Conservation (phyloP, 495 filamentous ascomycete species). For the Cladorrhinum samala region DNA sequence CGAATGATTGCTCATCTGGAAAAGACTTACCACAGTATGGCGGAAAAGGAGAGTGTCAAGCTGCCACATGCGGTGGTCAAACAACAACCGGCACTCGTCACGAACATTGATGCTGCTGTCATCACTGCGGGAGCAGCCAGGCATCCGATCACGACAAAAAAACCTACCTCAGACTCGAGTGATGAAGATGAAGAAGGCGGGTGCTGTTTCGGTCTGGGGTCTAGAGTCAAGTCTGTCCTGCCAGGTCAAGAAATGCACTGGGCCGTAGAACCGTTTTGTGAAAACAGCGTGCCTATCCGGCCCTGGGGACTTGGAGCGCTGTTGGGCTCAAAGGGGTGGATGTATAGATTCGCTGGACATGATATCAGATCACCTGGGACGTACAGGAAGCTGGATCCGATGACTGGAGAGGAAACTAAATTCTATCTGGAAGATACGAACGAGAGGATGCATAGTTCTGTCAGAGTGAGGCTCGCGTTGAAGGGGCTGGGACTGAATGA, state of each 20-base stretch:
- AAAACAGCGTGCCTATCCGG: conserved; percentile 43
- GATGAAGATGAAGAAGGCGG: conserved; percentile 3
- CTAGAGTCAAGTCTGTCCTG: background rate
- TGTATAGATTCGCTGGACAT: conserved; percentile 49
- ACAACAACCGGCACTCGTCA: background rate
- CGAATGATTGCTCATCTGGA: conserved; percentile 42
- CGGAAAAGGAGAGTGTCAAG: conserved; percentile 9
- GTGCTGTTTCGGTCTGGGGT: background rate
- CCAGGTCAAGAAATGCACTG: conserved; percentile 27
- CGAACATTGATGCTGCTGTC: background rate
- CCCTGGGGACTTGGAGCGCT: conserved; percentile 57
- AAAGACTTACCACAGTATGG: conserved; percentile 34
- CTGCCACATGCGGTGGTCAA: conserved; percentile 9
- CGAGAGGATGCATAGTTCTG: conserved; percentile 59
- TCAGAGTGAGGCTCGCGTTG: conserved; percentile 48
- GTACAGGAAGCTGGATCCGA: conserved; percentile 50
- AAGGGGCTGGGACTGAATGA: conserved; percentile 55
- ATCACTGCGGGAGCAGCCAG: background rate
- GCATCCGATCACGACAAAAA: background rate
- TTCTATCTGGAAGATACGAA: conserved; percentile 52
- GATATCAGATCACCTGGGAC: conserved; percentile 51
- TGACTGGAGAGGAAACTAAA: conserved; percentile 34
- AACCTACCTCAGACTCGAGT: background rate
- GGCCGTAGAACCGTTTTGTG: conserved; percentile 40
- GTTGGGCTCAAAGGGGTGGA: conserved; percentile 37